Percentiles rank a stretch among this genome's conserved stretches.
These are phyloP conservation scores for Clitopilus hobsonii DNA, from an alignment of 768 basidiomycete genomes.

Conservation along the genomic window DNA sequence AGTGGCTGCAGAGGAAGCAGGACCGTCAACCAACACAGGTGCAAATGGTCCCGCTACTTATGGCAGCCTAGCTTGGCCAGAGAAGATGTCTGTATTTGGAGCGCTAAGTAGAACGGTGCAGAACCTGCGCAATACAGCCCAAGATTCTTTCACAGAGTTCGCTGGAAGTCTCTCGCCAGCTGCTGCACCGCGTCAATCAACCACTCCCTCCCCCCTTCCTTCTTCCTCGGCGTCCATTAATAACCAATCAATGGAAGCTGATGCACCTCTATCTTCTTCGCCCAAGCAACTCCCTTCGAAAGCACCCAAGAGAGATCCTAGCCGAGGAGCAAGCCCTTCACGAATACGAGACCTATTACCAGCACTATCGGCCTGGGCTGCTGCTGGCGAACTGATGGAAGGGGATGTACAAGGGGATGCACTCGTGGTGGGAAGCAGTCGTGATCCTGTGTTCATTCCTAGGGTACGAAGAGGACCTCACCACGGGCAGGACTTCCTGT, in stretches of 20 bases:
- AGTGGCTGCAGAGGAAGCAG: constrained; percentile 27
- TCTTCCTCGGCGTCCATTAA: neutral
- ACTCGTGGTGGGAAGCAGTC: constrained; percentile 27
- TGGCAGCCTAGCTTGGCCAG: constrained; percentile 23
- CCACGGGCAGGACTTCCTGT: neutral
- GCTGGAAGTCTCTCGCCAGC: constrained; percentile 8
- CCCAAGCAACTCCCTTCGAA: neutral
- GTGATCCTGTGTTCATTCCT: constrained; percentile 14
- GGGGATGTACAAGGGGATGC: constrained; percentile 19
- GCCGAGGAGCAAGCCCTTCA: constrained; percentile 7
- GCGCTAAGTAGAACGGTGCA: constrained; percentile 51
- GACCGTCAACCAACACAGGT: neutral
- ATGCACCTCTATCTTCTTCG: neutral
- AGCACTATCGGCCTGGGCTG: constrained; percentile 23
- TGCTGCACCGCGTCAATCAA: constrained; percentile 13
- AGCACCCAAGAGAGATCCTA: neutral
- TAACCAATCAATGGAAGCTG: neutral
- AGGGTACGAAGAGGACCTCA: neutral
- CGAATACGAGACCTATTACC: constrained; percentile 15
- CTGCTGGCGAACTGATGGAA: constrained; percentile 21
- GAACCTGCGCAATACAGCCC: constrained; percentile 31
- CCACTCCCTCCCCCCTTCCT: neutral
- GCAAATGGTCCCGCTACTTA: neutral
- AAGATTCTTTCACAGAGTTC: constrained; percentile 7
- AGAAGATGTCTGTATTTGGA: constrained; percentile 45